A percentile compares a stretch with the other conserved stretches of the same genome.
Conservation (phyloP, 805 yeast species). For the Ogataea sp. region DNA sequence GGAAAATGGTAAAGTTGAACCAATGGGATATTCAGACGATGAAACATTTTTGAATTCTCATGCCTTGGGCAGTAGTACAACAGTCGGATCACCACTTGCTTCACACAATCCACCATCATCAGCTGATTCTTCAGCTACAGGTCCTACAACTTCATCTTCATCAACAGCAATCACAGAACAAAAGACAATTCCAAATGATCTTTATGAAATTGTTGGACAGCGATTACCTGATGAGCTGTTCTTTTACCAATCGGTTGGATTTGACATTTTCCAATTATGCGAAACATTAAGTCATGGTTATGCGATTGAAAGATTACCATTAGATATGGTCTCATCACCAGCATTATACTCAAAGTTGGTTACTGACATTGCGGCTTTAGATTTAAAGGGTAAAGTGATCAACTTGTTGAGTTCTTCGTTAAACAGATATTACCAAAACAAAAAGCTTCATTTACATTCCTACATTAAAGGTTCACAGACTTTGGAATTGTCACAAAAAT, state of each 20-base stretch:
- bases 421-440: slow-evolving; percentile 79
- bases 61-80: no score
- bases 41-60: slow-evolving; percentile 11
- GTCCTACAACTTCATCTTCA: slow-evolving; percentile 4
- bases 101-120: slow-evolving; percentile 3
- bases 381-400: slow-evolving; percentile 52
- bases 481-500: slow-evolving; percentile 40
- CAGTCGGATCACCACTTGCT: slow-evolving; percentile 7
- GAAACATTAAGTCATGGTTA: slow-evolving; percentile 62
- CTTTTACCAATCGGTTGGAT: slow-evolving; percentile 74
- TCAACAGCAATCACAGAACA: slow-evolving; percentile 10
- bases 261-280: slow-evolving; percentile 54
- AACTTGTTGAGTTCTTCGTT: slow-evolving; percentile 63
- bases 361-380: slow-evolving; percentile 33
- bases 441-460: slow-evolving; percentile 45
- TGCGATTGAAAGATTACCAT: slow-evolving; percentile 54
- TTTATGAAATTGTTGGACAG: slow-evolving; percentile 76
- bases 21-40: slow-evolving; percentile 26
- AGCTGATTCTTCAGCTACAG: slow-evolving; percentile 5
- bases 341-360: slow-evolving; percentile 53
- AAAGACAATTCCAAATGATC: slow-evolving; percentile 58
- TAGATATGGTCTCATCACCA: slow-evolving; percentile 51
- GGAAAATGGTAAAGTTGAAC: slow-evolving; percentile 58
- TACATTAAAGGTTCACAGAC: slow-evolving; percentile 15
- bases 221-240: slow-evolving; percentile 80